Percentiles rank a stretch among this genome's conserved stretches.
phyloP scores from a whole-genome alignment of 2,329 filamentous ascomycete species.

The Penicillium fuscoglaucum region DNA sequence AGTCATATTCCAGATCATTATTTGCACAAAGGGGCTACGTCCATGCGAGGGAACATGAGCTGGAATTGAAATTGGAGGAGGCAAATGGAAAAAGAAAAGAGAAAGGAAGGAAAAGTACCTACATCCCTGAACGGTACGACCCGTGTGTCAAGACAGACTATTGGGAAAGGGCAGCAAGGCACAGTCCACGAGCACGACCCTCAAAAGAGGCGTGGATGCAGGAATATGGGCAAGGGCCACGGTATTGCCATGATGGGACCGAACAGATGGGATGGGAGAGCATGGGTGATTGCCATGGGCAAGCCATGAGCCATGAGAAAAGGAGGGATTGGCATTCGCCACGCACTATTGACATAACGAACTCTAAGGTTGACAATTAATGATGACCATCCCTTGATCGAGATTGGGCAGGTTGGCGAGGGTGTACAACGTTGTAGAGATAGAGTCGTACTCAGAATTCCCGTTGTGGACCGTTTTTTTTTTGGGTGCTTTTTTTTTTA shows the following conservation, averaged over 20 bases:
- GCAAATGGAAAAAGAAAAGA: neutral
- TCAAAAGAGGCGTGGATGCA: slow-evolving; percentile 1
- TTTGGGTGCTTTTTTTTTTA: neutral
- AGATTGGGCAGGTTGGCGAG: neutral
- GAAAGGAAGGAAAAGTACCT: neutral
- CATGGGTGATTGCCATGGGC: slow-evolving; percentile 4
- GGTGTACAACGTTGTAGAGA: slow-evolving; percentile 1
- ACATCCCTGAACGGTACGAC: neutral
- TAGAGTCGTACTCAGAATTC: slow-evolving; percentile 12
- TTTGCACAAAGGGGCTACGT: neutral
- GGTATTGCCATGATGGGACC: neutral
- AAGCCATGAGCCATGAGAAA: slow-evolving; percentile 2
- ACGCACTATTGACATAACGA: slow-evolving; percentile 17
- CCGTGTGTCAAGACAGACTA: slow-evolving; percentile 6
- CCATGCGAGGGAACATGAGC: slow-evolving; percentile 1
- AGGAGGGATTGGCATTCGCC: neutral
- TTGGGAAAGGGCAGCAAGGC: slow-evolving; percentile 14
- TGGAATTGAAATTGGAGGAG: neutral
- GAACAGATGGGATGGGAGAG: neutral
- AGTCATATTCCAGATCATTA: neutral
- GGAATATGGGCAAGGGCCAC: slow-evolving; percentile 7
- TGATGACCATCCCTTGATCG: slow-evolving; percentile 19
- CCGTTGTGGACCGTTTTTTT: neutral
- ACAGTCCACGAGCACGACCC: neutral
- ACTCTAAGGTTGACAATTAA: slow-evolving; percentile 8